phyloP scores from a whole-genome alignment of 345 rosid genomes.

The Dimocarpus longan region DNA sequence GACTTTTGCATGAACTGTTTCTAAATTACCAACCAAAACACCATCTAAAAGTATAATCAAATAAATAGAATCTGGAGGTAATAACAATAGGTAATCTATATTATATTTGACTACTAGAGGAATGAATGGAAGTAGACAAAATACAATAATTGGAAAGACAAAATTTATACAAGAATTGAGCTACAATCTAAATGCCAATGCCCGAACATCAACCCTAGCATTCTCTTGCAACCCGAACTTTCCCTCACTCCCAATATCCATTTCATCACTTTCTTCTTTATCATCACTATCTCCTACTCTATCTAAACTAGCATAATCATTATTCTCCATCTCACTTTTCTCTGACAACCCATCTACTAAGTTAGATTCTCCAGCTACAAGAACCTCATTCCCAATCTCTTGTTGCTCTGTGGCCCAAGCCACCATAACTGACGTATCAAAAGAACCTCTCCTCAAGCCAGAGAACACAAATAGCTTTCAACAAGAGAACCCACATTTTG shows the following conservation, averaged over 20 bases:
- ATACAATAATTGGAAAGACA: conserved; percentile 1
- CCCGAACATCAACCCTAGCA: conserved; percentile 57
- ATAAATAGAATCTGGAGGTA: background rate
- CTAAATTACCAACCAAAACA: no score
- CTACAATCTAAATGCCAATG: background rate
- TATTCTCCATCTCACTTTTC: conserved; percentile 21
- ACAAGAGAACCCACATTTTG: conserved; percentile 29
- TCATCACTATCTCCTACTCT: conserved; percentile 32
- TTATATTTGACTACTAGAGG: background rate
- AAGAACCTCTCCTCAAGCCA: conserved; percentile 38
- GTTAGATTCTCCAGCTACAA: conserved; percentile 37
- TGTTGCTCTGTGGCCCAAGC: conserved; percentile 63
- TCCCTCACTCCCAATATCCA: conserved; percentile 11
- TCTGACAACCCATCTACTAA: conserved; percentile 24
- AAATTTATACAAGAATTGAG: background rate
- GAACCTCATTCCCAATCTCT: conserved; percentile 43
- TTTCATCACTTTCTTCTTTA: conserved; percentile 17
- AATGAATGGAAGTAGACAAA: background rate
- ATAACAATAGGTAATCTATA: background rate
- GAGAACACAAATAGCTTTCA: conserved; percentile 31
- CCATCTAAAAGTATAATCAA: background rate
- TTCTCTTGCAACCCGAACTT: conserved; percentile 28
- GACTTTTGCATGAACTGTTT: no score
- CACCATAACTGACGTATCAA: conserved; percentile 40
- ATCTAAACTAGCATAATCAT: conserved; percentile 24